A percentile compares a stretch with the other conserved stretches of the same genome.
These are phyloP conservation scores for Quercus cerris DNA, from an alignment of 306 rosid genomes.

Conservation along the genomic window DNA sequence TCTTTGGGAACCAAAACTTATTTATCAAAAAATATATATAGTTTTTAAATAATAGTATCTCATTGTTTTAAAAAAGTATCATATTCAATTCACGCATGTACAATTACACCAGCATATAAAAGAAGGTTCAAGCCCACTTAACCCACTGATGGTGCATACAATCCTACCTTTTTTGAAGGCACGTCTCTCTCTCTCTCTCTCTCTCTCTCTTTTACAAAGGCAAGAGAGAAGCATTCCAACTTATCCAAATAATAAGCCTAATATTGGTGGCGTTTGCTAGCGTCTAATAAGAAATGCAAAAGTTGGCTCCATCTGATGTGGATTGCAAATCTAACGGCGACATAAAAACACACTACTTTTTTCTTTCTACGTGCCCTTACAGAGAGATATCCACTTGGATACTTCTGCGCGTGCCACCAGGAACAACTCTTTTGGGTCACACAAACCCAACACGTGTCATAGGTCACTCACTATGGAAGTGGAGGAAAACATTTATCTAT, in stretches of 20 bases:
- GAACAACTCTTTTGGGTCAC: not conserved
- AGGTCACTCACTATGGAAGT: constrained; percentile 14
- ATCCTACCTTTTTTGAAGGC: not conserved
- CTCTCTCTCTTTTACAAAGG: not conserved
- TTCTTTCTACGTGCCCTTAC: constrained; percentile 6
- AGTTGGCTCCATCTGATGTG: constrained; percentile 12
- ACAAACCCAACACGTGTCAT: constrained; percentile 19
- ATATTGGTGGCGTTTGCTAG: not conserved
- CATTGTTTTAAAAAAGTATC: not conserved
- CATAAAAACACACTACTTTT: not conserved
- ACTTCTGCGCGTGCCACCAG: not conserved
- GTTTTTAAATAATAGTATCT: too few relatives aligned
- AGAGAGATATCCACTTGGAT: constrained; percentile 10
- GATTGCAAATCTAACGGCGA: constrained; percentile 22
- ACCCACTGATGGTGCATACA: not conserved
- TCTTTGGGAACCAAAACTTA: too few relatives aligned
- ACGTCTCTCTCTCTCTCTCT: not conserved
- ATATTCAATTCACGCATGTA: not conserved
- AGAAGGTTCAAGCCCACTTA: not conserved
- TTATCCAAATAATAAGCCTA: too few relatives aligned
- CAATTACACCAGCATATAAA: not conserved
- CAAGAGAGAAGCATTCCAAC: not conserved
- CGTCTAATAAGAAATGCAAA: not conserved
- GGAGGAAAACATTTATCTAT: not conserved
- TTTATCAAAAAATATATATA: too few relatives aligned